Conservation (phyloP, 2,329 filamentous ascomycete species). For the Ophiosphaerella narmari region DNA sequence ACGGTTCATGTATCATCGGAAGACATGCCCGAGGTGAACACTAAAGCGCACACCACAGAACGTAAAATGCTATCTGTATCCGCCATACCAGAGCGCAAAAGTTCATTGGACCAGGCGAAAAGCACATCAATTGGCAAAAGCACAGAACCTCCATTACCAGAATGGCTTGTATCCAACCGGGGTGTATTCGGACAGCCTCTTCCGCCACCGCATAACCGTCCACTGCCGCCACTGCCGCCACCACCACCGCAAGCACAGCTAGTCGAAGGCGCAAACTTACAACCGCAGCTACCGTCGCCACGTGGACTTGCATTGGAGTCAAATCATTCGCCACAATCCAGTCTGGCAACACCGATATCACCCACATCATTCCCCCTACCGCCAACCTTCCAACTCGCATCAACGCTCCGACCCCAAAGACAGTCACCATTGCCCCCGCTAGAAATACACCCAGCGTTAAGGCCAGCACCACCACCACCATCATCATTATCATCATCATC, state of each 20-base stretch:
- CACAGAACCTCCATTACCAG: conserved; percentile 5
- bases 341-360: conserved; percentile 2
- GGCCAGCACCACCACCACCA: conserved; percentile 6
- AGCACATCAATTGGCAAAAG: background rate
- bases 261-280: conserved; percentile 13
- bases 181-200: conserved; percentile 12
- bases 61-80: conserved; percentile 6
- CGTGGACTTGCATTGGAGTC: background rate
- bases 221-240: conserved; percentile 24
- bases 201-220: conserved; percentile 23
- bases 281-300: conserved; percentile 20
- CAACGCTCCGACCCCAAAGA: conserved; percentile 17
- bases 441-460: conserved; percentile 21
- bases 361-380: conserved; percentile 2
- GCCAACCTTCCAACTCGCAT: conserved; percentile 11
- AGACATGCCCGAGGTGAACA: conserved; percentile 25
- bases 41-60: conserved; percentile 19
- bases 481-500: conserved; percentile 2
- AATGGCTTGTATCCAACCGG: conserved; percentile 17
- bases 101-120: conserved; percentile 1
- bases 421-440: conserved; percentile 8
- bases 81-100: conserved; percentile 9
- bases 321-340: conserved; percentile 6
- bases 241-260: conserved; percentile 11
- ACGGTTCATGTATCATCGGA: conserved; percentile 24